Base-by-base conservation (phyloP, 208 protist species). In the Histomonas meleagridis region DNA sequence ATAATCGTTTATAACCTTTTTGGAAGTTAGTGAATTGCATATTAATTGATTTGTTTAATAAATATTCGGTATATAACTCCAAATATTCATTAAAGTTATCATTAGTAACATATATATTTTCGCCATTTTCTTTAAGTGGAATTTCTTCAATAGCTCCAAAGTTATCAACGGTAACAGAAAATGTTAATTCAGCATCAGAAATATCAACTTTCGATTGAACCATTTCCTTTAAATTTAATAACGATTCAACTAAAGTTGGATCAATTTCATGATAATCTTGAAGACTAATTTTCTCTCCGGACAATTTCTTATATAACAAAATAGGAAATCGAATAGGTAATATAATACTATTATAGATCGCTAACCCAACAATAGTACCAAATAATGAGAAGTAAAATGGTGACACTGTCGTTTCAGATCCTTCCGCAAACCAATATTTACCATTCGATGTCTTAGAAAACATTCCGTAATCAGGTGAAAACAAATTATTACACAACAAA, bases 281-380 rank as follows among this genome's bases (percentile, higher is more conserved):
- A 40, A 94, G 55, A 16, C 26, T 91, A 9, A 93, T 32, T 21
- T 23, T 40, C n/a, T 79, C 0, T 53, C 51, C 51, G 5, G 92
- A 51, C 2, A 94, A 40, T 48, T 91, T 94, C 23, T 86, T 76
- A 65, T 90, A 94, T 35, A 94, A 90, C 7, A 53, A 1, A 1
- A 93, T 18, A 2, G 97, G 97, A 18, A 98, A 97, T 65, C 96
- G 94, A n/a, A 97, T 86, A 86, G 98, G 95, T 21, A 98, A 92
- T 90, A 98, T 97, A 48, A 97, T 94, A 12, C 93, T 92, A 92
- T 98, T 98, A 94, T 98, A 97, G 60, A 98, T 95, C 18, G 97
- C 97, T 16, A 98, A 93, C 10, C 97, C 97, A n/a, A 95, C 60
- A 49, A 91, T 55, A 51, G 95, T 94, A 32, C 95, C 95, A 90